Evolutionary conservation across 345 rosid species (phyloP).

Genomic region (Kandelia obovata): DNA sequence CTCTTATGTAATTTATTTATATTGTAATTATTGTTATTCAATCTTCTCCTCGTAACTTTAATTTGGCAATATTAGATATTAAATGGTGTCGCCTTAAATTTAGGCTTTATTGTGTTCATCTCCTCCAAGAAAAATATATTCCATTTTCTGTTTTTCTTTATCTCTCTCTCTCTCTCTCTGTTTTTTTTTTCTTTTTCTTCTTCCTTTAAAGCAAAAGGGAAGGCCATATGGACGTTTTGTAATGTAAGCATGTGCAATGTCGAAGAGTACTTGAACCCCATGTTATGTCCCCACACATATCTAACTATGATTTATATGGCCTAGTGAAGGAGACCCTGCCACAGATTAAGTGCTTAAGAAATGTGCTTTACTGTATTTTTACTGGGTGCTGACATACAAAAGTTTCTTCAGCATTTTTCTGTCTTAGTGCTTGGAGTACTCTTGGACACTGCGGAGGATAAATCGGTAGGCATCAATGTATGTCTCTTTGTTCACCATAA

Average conservation of each 20-base stretch:
- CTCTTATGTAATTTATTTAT: no score
- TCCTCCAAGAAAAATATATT: slow-evolving; percentile 14
- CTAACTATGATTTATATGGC: no score
- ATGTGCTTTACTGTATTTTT: not conserved
- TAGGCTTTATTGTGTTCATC: slow-evolving; percentile 16
- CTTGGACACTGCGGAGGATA: not conserved
- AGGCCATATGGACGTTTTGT: slow-evolving; percentile 16
- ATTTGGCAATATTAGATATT: no score
- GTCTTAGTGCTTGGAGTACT: not conserved
- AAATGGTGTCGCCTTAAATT: slow-evolving; percentile 24
- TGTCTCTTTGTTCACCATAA: no score
- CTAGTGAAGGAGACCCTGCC: no score
- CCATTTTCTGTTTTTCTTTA: slow-evolving; percentile 13
- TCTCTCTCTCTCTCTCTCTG: no score
- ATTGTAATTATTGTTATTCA: no score
- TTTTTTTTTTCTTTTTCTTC: not conserved
- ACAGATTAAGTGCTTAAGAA: not conserved
- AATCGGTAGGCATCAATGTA: not conserved
- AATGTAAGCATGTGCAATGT: slow-evolving; percentile 24
- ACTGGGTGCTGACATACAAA: not conserved
- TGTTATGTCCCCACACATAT: slow-evolving; percentile 4
- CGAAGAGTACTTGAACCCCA: slow-evolving; percentile 1
- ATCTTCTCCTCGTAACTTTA: no score
- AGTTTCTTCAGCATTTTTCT: not conserved
- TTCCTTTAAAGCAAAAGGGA: slow-evolving; percentile 30